These are phyloP conservation scores for Pulveroboletus sp. DNA, from an alignment of 768 basidiomycete species.

Conservation along the genomic window DNA sequence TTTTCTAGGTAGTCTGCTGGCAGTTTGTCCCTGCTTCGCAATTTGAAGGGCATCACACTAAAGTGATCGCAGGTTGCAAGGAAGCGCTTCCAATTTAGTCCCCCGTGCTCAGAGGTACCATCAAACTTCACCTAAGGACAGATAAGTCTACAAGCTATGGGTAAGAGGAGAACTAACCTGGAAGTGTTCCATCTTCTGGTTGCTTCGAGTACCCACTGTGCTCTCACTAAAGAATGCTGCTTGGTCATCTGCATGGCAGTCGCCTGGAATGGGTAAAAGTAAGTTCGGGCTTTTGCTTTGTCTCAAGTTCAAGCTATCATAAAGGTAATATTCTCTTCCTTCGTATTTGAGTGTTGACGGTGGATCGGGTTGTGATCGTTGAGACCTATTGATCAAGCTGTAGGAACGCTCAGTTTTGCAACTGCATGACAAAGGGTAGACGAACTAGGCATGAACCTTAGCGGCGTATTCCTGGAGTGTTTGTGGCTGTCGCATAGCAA, in stretches of 20 bases:
- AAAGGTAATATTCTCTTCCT: conserved; percentile 44
- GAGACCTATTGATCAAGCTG: conserved; percentile 34
- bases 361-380: conserved; percentile 41
- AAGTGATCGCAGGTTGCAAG: conserved; percentile 44
- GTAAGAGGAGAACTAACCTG: conserved; percentile 40
- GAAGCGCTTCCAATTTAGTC: conserved; percentile 45
- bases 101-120: conserved; percentile 34
- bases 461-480: conserved; percentile 41
- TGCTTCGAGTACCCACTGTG: conserved; percentile 51
- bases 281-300: conserved; percentile 35
- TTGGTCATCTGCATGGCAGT: not conserved
- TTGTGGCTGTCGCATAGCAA: conserved; percentile 35
- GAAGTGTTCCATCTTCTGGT: conserved; percentile 49
- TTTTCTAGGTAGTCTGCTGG: conserved; percentile 4
- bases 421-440: conserved; percentile 1
- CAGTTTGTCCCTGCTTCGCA: conserved; percentile 20
- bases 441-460: conserved; percentile 45
- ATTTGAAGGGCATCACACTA: conserved; percentile 29
- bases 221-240: conserved; percentile 42
- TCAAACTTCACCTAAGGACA: conserved; percentile 44
- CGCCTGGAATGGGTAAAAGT: conserved; percentile 1
- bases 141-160: conserved; percentile 1
- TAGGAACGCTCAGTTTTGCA: conserved; percentile 4
- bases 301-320: conserved; percentile 46
- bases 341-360: conserved; percentile 42